Evolutionary conservation across 2,329 filamentous ascomycete species (phyloP).

Genomic region (Xylaria polymorpha): DNA sequence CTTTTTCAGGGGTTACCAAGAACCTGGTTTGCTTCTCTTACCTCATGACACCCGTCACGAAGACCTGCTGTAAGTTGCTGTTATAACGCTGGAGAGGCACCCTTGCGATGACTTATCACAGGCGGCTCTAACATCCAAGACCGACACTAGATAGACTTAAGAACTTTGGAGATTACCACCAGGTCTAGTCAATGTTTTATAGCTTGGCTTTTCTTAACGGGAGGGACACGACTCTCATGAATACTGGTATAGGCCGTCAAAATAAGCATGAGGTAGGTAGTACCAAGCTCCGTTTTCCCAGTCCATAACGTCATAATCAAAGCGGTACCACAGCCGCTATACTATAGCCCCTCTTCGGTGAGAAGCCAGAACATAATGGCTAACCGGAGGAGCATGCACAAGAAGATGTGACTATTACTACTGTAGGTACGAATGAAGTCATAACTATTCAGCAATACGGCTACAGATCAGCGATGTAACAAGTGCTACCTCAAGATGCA

Average conservation of each 20-base stretch:
- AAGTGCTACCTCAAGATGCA: constrained; percentile 15
- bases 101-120: background rate
- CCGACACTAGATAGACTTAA: background rate
- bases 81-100: background rate
- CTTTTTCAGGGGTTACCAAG: background rate
- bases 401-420: background rate
- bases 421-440: constrained; percentile 35
- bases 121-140: background rate
- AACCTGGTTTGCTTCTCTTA: background rate
- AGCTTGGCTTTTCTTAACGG: background rate
- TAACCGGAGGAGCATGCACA: background rate
- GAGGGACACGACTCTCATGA: background rate
- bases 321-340: background rate
- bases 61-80: too few species aligned
- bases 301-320: background rate
- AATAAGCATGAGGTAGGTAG: background rate
- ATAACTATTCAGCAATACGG: constrained; percentile 2
- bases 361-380: background rate
- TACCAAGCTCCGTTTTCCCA: background rate
- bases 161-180: background rate
- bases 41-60: too few species aligned
- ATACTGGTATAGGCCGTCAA: background rate
- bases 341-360: background rate
- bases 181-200: background rate
- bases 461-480: constrained; percentile 19